A percentile compares a stretch with the other conserved stretches of the same genome.
Evolutionary conservation across 2,329 filamentous ascomycete species (phyloP).

Genomic region (Fusarium mangiferae): DNA sequence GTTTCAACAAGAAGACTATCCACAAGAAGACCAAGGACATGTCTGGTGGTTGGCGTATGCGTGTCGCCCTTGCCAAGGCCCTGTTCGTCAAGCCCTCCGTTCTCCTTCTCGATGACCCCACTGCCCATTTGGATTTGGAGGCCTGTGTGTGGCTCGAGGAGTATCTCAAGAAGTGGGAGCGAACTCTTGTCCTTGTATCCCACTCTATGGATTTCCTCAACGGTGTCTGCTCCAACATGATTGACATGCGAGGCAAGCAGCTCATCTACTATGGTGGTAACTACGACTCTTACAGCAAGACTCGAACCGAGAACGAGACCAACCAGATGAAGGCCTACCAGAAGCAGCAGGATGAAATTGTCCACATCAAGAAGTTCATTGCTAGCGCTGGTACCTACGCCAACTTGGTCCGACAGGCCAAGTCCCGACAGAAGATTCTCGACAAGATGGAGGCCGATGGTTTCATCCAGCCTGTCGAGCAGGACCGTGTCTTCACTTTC

Average conservation of each 20-base stretch:
- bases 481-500: constrained; percentile 94
- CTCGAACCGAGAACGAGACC: constrained; percentile 89
- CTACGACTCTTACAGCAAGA: constrained; percentile 99
- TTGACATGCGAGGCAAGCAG: constrained; percentile 92
- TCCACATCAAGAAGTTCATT: constrained; percentile 99
- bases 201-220: constrained; percentile 99
- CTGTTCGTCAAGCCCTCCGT: constrained; percentile 98
- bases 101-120: constrained; percentile 96
- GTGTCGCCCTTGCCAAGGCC: constrained; percentile 95
- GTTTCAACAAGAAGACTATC: constrained; percentile 98
- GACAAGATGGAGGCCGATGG: constrained; percentile 99
- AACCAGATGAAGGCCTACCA: constrained; percentile 99
- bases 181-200: constrained; percentile 94
- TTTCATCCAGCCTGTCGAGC: constrained; percentile 89
- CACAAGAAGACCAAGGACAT: constrained; percentile 99
- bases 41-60: constrained; percentile 99
- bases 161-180: constrained; percentile 99
- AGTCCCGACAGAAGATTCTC: constrained; percentile 99
- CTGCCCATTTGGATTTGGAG: constrained; percentile 98
- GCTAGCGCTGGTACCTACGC: constrained; percentile 99
- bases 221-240: constrained; percentile 98
- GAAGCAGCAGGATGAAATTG: constrained; percentile 99
- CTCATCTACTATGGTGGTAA: constrained; percentile 99
- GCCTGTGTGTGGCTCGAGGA: constrained; percentile 99
- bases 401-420: constrained; percentile 98